Evolutionary conservation across 2,329 filamentous ascomycete species (phyloP), one percentile per base, ranked within the genome.

Genomic region (Pseudogymnoascus sp.): DNA sequence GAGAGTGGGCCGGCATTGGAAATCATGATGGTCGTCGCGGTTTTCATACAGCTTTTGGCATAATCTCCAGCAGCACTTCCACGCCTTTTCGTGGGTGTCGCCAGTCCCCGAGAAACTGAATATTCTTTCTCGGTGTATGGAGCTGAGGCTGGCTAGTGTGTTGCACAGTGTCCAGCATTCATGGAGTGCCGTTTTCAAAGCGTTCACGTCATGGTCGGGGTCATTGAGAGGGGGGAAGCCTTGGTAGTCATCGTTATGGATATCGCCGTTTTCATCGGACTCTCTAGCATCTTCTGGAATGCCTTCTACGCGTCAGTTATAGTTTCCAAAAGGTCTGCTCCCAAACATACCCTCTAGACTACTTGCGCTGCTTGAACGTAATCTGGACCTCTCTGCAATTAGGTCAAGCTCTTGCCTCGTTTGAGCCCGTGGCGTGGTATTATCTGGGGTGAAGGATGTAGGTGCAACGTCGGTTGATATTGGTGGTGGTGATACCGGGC

Each of bases 161-260:
- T 96, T 97, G 78, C 93, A 97, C 13, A 97, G 78, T 0, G 88
- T 96, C 93, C 93, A 97, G 75, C 92, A 96, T 77, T 96, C 91
- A 66, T 89, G 85, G 15, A 97, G 80, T 2, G 92, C 91, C 31
- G 85, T 85, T 66, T 85, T 85, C n/a, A 96, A 78, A 7, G 88
- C 88, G 26, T 77, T 78, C 23, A 90, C 79, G 70, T 91, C 88
- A 60, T 81, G 79, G 63, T 85, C 79, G n/a, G 83, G 79, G 17
- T 63, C 61, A 4, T 38, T 38, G 29, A 15, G n/a, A 15, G 37
- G 4, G 19, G 60, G 23, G 10, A 62, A 62, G 19, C 33, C 33
- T 11, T 26, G 21, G 15, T 78, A 75, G 33, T 82, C 79, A 5
- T 37, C 33, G 13, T 37, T 15, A 15, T 37, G 11, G 4, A 37